These are phyloP conservation scores for Sphagnum contortum DNA, from an alignment of 225 moss, liverwort and hornwort genomes.

Conservation along the genomic window DNA sequence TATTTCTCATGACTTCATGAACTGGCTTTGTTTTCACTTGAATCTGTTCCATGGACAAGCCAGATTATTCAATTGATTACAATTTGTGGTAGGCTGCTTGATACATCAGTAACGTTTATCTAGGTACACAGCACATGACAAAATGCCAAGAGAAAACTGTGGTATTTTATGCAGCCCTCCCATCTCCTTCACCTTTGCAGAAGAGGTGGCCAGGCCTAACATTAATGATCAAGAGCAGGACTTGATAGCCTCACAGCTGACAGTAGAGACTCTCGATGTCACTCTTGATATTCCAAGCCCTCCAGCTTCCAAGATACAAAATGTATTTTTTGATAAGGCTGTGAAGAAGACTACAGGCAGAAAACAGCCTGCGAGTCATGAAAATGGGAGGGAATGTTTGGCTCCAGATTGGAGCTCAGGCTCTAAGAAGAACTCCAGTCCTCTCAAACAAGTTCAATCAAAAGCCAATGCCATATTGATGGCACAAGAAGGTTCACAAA, in stretches of 20 bases:
- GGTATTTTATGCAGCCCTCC: constrained; percentile 41
- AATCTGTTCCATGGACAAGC: constrained; percentile 3
- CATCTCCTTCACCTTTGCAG: constrained; percentile 54
- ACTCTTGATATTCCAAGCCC: constrained; percentile 11
- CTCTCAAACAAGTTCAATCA: constrained; percentile 6
- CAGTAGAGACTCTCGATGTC: constrained; percentile 12
- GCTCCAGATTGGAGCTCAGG: constrained; percentile 5
- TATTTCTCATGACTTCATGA: too few species aligned
- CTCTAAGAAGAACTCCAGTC: constrained; percentile 6
- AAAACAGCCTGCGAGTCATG: constrained; percentile 1
- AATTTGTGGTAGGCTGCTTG: constrained; percentile 3
- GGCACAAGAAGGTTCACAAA: neutral
- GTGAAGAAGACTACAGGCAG: too few species aligned
- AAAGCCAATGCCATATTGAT: constrained; percentile 5
- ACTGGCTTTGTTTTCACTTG: too few species aligned
- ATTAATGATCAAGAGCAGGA: constrained; percentile 2
- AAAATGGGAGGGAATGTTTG: constrained; percentile 15
- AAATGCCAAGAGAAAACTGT: constrained; percentile 32
- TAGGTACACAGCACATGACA: constrained; percentile 56
- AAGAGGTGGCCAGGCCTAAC: constrained; percentile 8
- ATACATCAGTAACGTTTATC: constrained; percentile 16
- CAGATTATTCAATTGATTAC: neutral
- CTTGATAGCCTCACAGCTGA: constrained; percentile 8
- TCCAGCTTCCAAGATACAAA: constrained; percentile 19
- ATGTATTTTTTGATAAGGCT: neutral